Percentiles rank a stretch among this genome's conserved stretches.
Conservation (phyloP, 768 basidiomycete species). For the Auricularia sp. region DNA sequence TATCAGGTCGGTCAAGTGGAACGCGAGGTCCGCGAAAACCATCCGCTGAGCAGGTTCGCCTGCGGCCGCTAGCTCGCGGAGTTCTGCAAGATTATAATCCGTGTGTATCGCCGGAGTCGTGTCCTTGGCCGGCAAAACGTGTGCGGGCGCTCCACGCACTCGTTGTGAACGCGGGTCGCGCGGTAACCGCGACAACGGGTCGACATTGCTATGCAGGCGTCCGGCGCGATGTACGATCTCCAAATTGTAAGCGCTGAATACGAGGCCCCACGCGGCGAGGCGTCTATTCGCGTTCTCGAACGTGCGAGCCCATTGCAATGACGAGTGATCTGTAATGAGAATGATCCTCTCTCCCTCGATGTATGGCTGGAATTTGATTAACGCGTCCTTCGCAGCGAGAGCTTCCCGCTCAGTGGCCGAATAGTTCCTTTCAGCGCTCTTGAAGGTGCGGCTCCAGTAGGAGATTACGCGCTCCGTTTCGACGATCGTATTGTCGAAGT, state of each 20-base stretch:
- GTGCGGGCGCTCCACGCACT: background rate
- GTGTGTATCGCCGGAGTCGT: background rate
- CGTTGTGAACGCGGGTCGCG: background rate
- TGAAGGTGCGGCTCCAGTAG: slow-evolving; percentile 12
- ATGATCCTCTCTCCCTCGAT: slow-evolving; percentile 11
- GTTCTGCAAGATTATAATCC: background rate
- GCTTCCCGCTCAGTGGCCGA: slow-evolving; percentile 13
- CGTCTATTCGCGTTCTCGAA: slow-evolving; percentile 10
- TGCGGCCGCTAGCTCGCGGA: background rate
- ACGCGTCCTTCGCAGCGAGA: slow-evolving; percentile 9
- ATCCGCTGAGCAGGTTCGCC: background rate
- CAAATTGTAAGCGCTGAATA: slow-evolving; percentile 8
- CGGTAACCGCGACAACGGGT: slow-evolving; percentile 7
- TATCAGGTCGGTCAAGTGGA: background rate
- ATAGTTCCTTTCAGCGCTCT: slow-evolving; percentile 11
- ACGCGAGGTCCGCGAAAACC: background rate
- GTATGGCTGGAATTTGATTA: slow-evolving; percentile 12
- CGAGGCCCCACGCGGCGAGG: slow-evolving; percentile 5
- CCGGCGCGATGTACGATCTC: slow-evolving; percentile 10
- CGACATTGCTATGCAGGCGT: slow-evolving; percentile 11
- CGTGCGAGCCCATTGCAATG: slow-evolving; percentile 10
- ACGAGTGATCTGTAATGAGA: slow-evolving; percentile 11
- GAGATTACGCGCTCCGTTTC: slow-evolving; percentile 10
- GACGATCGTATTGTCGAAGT: slow-evolving; percentile 7
- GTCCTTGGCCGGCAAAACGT: slow-evolving; percentile 1